These are phyloP conservation scores for Gynochthodes officinalis DNA, from an alignment of 257 asterid genomes.

Conservation along the genomic window DNA sequence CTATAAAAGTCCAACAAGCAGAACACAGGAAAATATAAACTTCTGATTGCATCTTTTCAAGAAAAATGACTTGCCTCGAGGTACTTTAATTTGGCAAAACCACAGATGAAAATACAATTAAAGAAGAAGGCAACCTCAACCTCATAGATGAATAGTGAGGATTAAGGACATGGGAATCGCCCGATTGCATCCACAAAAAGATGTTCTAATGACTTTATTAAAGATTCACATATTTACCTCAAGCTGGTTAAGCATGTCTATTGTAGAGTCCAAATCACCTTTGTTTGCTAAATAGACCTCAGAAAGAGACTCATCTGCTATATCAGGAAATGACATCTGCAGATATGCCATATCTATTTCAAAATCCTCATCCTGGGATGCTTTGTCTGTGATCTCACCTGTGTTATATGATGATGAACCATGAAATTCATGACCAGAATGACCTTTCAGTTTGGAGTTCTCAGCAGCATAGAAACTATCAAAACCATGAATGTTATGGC, in stretches of 20 bases:
- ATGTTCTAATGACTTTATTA: slow-evolving; percentile 6
- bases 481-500: slow-evolving; percentile 17
- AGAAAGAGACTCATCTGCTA: slow-evolving; percentile 69
- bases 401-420: slow-evolving; percentile 52
- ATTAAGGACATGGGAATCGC: not conserved
- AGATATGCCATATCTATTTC: slow-evolving; percentile 67
- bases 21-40: not conserved
- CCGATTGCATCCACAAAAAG: not conserved
- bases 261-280: slow-evolving; percentile 59
- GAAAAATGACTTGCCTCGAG: not conserved
- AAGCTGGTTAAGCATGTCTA: slow-evolving; percentile 78
- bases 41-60: not conserved
- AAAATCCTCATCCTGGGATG: slow-evolving; percentile 39
- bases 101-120: not conserved
- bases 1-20: not conserved
- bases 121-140: not conserved
- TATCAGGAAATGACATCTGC: slow-evolving; percentile 70
- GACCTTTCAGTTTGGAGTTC: slow-evolving; percentile 35
- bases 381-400: slow-evolving; percentile 33
- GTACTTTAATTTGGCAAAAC: not conserved
- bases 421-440: slow-evolving; percentile 31
- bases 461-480: slow-evolving; percentile 29
- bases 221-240: slow-evolving; percentile 43
- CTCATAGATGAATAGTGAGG: not conserved
- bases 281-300: slow-evolving; percentile 62